A percentile compares a stretch with the other conserved stretches of the same genome.
Conservation (phyloP, 2,329 filamentous ascomycete genomes). For the Aspergillus jensenii region DNA sequence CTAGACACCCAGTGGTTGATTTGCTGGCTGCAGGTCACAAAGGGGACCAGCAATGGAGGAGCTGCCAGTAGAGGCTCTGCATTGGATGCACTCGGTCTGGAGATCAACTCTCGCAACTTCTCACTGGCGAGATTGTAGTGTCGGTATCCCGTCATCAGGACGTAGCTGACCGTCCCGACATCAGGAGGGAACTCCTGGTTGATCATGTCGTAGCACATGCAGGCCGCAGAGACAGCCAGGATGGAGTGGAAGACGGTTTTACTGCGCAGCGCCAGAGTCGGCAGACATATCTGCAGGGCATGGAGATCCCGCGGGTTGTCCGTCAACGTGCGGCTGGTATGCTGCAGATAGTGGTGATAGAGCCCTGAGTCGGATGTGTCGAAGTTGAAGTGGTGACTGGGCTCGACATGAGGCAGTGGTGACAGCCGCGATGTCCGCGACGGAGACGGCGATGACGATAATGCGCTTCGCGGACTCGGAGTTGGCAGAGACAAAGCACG, state of each 20-base stretch:
- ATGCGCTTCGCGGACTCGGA: not conserved
- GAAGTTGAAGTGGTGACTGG: not conserved
- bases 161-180: not conserved
- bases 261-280: not conserved
- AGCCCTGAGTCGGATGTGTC: not conserved
- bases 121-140: constrained; percentile 5
- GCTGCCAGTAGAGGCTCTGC: constrained; percentile 1
- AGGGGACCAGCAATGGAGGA: not conserved
- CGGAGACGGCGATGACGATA: not conserved
- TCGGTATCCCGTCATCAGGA: not conserved
- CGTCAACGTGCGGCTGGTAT: not conserved
- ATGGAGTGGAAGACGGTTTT: constrained; percentile 3
- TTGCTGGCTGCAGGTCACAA: not conserved
- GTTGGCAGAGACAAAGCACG: not conserved
- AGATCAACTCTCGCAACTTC: not conserved
- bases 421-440: not conserved
- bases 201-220: constrained; percentile 4
- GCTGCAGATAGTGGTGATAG: constrained; percentile 1
- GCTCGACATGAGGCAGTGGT: not conserved
- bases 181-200: not conserved
- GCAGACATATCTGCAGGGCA: not conserved
- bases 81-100: not conserved
- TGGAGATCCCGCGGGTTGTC: not conserved
- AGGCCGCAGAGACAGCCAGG: not conserved
- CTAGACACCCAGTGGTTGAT: constrained; percentile 1